phyloP scores from a whole-genome alignment of 2,329 filamentous ascomycete species.

The Rhexocercosporidium sp. region DNA sequence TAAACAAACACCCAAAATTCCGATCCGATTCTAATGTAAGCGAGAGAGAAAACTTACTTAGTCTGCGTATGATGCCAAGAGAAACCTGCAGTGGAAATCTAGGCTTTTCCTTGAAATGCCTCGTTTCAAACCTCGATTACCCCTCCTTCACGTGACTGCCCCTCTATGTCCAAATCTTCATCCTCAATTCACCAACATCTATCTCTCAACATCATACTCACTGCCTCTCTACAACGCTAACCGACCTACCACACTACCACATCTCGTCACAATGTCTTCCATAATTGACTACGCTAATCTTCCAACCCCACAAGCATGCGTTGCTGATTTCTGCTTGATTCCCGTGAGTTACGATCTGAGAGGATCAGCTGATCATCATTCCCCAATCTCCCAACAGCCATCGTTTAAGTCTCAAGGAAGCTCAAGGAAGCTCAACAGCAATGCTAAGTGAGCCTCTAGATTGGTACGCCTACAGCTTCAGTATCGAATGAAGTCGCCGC shows the following conservation, averaged over 20 bases:
- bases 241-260: background rate
- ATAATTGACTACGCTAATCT: conserved; percentile 30
- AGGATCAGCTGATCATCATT: background rate
- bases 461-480: conserved; percentile 79
- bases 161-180: background rate
- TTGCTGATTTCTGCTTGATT: conserved; percentile 90
- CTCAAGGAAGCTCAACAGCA: background rate
- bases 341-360: conserved; percentile 59
- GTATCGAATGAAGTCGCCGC: conserved; percentile 85
- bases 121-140: background rate
- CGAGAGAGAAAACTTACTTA: too few relatives aligned
- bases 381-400: background rate
- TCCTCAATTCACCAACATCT: background rate
- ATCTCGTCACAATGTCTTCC: background rate
- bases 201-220: background rate
- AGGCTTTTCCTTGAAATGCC: background rate
- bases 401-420: background rate
- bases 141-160: conserved; percentile 13
- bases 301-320: conserved; percentile 74
- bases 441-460: conserved; percentile 48
- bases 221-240: background rate
- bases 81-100: too few relatives aligned
- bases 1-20: background rate
- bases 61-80: too few relatives aligned
- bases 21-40: too few relatives aligned